These are phyloP conservation scores for Debaryomyces tyrocola DNA, from an alignment of 805 yeast genomes.

Conservation along the genomic window DNA sequence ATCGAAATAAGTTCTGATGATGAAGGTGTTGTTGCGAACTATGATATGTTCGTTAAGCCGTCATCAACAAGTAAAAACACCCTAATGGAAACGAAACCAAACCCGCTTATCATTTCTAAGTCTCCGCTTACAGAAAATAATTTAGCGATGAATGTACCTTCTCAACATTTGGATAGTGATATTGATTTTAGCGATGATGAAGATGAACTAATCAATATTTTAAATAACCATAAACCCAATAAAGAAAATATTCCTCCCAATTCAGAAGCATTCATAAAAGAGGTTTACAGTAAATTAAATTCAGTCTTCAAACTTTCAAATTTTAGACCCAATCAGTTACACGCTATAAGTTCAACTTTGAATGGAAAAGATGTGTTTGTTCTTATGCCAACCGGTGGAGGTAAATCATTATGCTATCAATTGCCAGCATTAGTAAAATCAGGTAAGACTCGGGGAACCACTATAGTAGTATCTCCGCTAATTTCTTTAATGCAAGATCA, in stretches of 20 bases:
- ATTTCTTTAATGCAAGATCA: constrained; percentile 98
- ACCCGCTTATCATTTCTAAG: not conserved
- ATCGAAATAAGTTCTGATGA: constrained; percentile 40
- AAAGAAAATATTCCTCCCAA: constrained; percentile 27
- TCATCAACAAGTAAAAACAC: not conserved
- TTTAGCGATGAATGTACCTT: constrained; percentile 1
- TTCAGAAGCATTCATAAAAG: constrained; percentile 62
- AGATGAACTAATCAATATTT: constrained; percentile 23
- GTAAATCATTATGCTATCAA: constrained; percentile 94
- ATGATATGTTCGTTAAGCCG: not conserved
- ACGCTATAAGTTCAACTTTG: constrained; percentile 77
- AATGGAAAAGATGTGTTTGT: constrained; percentile 88
- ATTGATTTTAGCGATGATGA: constrained; percentile 35
- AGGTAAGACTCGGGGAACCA: constrained; percentile 79
- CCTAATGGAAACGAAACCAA: not conserved
- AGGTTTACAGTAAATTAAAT: constrained; percentile 58
- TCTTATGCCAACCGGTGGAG: constrained; percentile 98
- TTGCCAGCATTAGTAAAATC: constrained; percentile 81
- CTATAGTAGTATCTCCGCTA: constrained; percentile 90
- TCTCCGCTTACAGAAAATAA: constrained; percentile 1
- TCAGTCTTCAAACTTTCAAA: constrained; percentile 59
- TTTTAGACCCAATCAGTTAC: constrained; percentile 82
- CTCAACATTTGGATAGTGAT: constrained; percentile 13
- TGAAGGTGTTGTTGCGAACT: constrained; percentile 18
- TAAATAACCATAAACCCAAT: constrained; percentile 16